Evolutionary conservation across 306 rosid species (phyloP), one percentile per base, ranked within the genome.

Genomic region (Rosa multiflora): DNA sequence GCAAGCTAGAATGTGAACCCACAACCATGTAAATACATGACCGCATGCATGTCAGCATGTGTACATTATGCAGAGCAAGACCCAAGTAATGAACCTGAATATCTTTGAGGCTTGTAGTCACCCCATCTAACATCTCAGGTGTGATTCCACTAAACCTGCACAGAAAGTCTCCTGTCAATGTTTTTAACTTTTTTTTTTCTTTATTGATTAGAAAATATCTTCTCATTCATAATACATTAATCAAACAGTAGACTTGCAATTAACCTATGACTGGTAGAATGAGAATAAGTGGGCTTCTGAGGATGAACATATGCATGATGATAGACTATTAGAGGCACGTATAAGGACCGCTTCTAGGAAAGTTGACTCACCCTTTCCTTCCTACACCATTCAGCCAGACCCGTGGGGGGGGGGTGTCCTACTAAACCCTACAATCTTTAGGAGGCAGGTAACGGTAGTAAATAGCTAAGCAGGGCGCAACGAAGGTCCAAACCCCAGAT

Each of bases 61-160:
- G 8, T 21, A 58, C 18, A 44, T 4, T 44, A 62, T 26, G 32
- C 51, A 46, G 4, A 39, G 55, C 21, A 83, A 79, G 70, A 76
- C 47, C 37, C 74, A 76, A 73, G 81, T 51, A 69, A 61, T 74
- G 74, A 85, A 95, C 99, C 99, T 95, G 99, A 88, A 93, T 87
- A 70, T 95, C 97, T 83, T 81, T 81, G 78, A 95, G 91, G 82
- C 77, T 88, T 72, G 97, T 95, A 10, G 94, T 89, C 88, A 95
- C 98, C 76, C 82, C 96, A 81, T 83, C 82, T 90, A 95, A 81
- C 99, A 91, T 90, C 86, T 91, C 96, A 76, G 88, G 67, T 0
- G 99, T 95, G 81, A 95, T 95, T 82, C 99, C 99, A 87, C 99
- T 95, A 81, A 26, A 95, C 90, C 99, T 95, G 96, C 86, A 78